Evolutionary conservation across 208 protist genomes (phyloP), one percentile per base, ranked within the genome.

Genomic region (Leishmania braziliensis): DNA sequence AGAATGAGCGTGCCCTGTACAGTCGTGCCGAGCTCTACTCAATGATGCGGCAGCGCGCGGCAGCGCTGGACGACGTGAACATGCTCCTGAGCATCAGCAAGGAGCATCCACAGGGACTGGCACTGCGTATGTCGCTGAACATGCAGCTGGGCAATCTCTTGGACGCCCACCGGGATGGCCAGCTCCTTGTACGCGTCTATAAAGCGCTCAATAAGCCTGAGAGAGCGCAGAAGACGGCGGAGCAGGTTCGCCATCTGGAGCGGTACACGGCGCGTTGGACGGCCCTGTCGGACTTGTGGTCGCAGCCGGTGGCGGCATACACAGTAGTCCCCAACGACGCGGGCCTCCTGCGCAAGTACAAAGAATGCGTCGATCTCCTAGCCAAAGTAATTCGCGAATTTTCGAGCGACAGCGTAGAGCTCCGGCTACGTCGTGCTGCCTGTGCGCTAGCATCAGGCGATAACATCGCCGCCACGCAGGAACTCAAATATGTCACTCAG

Each of bases 21-120:
- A 96, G 93, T 72, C 90, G 95, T 3, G 95, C 95, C 6, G 89
- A 96, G 82, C 81, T 98, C 0, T 86, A 93, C 43, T 90, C 82
- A 5, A 91, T 96, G 80, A 87, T 95, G 88, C 88, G 90, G 2
- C 77, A 90, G 78, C 72, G 84, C 16, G 72, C 78, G 14, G 75
- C 83, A 23, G 91, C 88, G 36, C 74, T 96, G 58, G 77, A 69
- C 8, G 95, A 95, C 77, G 74, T 98, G 69, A 83, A 96, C 68
- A 53, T 75, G 5, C 83, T 98, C 14, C 82, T 98, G 1, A 5
- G 53, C 1, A 33, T 88, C 39, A 77, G 90, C 66, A 72, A 87
- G 36, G 77, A 89, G 26, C 91, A 95, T 78, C 60, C 82, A 9
- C 77, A 90, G 71, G 93, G 70, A 3, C 80, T 95, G 29, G 79